Percentiles rank a stretch among this genome's conserved stretches.
Conservation (phyloP, 2,329 filamentous ascomycete species). For the Bipolaris oryzae region DNA sequence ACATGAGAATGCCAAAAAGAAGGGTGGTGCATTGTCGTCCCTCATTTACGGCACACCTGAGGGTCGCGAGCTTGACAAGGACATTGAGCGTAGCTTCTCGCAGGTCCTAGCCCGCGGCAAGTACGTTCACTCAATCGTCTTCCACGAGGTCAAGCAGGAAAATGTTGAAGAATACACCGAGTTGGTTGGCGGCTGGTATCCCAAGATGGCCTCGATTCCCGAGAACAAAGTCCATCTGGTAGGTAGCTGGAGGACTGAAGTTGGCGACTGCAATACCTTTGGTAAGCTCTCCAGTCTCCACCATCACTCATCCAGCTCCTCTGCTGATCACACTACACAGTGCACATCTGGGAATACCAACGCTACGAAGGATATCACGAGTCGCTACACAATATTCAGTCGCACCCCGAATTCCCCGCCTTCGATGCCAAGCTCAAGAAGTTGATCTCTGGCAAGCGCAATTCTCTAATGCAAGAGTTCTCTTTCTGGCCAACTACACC, state of each 20-base stretch:
- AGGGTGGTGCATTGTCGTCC: constrained; percentile 73
- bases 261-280: constrained; percentile 96
- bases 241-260: constrained; percentile 97
- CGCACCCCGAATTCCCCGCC: constrained; percentile 79
- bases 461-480: constrained; percentile 98
- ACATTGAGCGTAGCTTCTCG: constrained; percentile 95
- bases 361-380: constrained; percentile 95
- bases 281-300: constrained; percentile 61
- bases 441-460: constrained; percentile 83
- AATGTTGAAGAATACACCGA: constrained; percentile 94
- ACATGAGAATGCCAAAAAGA: constrained; percentile 65
- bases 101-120: constrained; percentile 94
- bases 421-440: constrained; percentile 85
- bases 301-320: not conserved
- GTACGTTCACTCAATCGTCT: constrained; percentile 97
- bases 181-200: constrained; percentile 90
- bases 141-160: constrained; percentile 94
- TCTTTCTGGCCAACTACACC: constrained; percentile 98
- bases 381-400: constrained; percentile 82
- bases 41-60: constrained; percentile 98
- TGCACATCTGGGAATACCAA: constrained; percentile 99
- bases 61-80: constrained; percentile 89
- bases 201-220: constrained; percentile 79
- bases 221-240: constrained; percentile 96
- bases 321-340: constrained; percentile 55